Evolutionary conservation across 768 basidiomycete genomes (phyloP).

Genomic region (Calvatia gigantea): DNA sequence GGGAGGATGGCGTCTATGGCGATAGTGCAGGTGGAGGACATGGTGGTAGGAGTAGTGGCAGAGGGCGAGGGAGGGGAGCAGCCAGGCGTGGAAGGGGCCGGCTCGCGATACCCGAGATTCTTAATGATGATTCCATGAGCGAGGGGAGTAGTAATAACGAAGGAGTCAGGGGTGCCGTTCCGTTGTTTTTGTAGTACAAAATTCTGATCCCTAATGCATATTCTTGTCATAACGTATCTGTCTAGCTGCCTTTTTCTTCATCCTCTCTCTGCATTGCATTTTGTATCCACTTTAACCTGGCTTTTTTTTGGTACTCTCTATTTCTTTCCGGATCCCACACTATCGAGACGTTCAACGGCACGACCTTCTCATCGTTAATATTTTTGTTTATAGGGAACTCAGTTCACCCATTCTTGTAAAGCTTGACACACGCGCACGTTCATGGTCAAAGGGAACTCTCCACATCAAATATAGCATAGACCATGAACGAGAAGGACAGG

Average conservation of each 20-base stretch:
- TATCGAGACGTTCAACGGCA: too few species aligned
- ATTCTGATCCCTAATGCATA: too few species aligned
- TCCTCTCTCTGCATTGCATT: too few species aligned
- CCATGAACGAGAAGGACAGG: neutral
- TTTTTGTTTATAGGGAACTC: too few species aligned
- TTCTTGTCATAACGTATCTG: too few species aligned
- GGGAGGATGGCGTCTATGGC: conserved; percentile 20
- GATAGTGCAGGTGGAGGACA: neutral
- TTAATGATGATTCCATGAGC: conserved; percentile 13
- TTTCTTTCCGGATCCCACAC: neutral
- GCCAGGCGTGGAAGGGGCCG: neutral
- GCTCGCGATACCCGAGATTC: neutral
- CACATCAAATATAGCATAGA: too few species aligned
- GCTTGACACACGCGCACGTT: too few species aligned
- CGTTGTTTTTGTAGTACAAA: conserved; percentile 41
- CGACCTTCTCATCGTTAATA: too few species aligned
- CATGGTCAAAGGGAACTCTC: too few species aligned
- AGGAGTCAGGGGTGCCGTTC: conserved; percentile 35
- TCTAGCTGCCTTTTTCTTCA: neutral
- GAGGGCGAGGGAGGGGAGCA: conserved; percentile 24
- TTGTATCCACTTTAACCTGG: too few species aligned
- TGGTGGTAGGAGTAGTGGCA: conserved; percentile 13
- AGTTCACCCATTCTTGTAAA: too few species aligned
- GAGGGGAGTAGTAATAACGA: neutral
- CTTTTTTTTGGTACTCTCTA: neutral